Conservation (phyloP, 2,329 filamentous ascomycete species). For the Hymenoscyphus fraxineus region DNA sequence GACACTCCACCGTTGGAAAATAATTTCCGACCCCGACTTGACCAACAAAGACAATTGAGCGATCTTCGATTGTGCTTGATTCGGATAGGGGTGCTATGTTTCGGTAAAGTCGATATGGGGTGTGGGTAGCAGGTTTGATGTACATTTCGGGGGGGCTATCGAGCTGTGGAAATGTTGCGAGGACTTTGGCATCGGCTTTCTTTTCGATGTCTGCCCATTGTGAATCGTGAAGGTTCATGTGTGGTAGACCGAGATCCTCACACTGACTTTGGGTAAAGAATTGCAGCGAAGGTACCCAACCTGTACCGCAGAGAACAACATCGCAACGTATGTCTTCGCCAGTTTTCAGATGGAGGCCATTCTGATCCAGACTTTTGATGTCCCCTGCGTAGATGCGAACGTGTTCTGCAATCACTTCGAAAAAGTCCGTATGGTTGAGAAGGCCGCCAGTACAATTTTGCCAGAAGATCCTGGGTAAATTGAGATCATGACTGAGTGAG, state of each 20-base stretch:
- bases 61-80: constrained; percentile 16
- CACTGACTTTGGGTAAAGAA: constrained; percentile 27
- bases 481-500: background rate
- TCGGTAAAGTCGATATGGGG: constrained; percentile 29
- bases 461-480: constrained; percentile 28
- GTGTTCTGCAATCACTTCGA: constrained; percentile 27
- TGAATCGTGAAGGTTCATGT: background rate
- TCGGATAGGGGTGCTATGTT: constrained; percentile 27
- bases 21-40: constrained; percentile 28
- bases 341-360: constrained; percentile 21
- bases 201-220: constrained; percentile 28
- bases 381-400: constrained; percentile 23
- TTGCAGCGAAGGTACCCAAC: constrained; percentile 25
- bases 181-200: constrained; percentile 26
- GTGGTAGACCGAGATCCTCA: constrained; percentile 27
- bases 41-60: constrained; percentile 31
- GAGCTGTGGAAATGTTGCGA: constrained; percentile 28
- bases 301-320: constrained; percentile 30
- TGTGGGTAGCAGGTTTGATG: constrained; percentile 14
- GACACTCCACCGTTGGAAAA: constrained; percentile 23
- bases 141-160: constrained; percentile 28
- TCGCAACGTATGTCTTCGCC: constrained; percentile 24
- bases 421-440: constrained; percentile 31
- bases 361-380: constrained; percentile 20
- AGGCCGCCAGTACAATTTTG: constrained; percentile 31